Base-by-base conservation (phyloP, 2,329 filamentous ascomycete species). In the Microcyclospora pomicola region DNA sequence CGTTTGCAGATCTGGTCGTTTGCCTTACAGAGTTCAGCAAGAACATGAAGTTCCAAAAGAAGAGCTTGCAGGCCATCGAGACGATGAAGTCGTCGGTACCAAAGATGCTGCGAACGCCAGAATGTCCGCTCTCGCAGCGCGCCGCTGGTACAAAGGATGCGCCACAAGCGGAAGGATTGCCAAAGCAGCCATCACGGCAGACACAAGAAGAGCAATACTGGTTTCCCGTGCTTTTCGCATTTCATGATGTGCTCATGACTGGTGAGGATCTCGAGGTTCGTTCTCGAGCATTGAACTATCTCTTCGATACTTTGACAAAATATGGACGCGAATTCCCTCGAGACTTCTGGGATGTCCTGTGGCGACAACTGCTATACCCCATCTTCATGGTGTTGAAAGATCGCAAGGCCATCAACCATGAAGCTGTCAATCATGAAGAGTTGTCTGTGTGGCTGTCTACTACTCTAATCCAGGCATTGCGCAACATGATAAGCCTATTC, bases 211-310 rank as follows among this genome's bases (percentile, higher is more conserved):
- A 96, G 59, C 87, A 92, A 29, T 98, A 87, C 61, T 99, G 91
- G 91, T 98, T 98, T 60, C 91, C 91, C 0, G 83, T 98, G 5
- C 68, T 99, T 24, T 96, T 98, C 56, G 88, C 92, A 2, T 98
- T 98, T 68, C 91, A 99, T 57, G 91, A 98, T 59, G 87, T 98
- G 15, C 67, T 99, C 34, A 99, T 99, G 91, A 98, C 91, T 2
- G 91, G 92, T 2, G 92, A 98, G 60, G 91, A 99, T 57, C 71
- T 99, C 13, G 91, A 99, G 62, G 91, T 96, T 31, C 80, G 91
- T 41, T 95, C 74, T 44, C 63, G 73, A 50, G 91, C 92, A 2
- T 69, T 98, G 31, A 93, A 87, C 50, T 98, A 96, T 60, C 85
- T 98, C 44, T 99, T 99, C 52, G 88, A 96, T 42, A 86, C 86